These are phyloP conservation scores for Penicillium ochrochloron DNA, from an alignment of 495 filamentous ascomycete genomes.

Conservation along the genomic window DNA sequence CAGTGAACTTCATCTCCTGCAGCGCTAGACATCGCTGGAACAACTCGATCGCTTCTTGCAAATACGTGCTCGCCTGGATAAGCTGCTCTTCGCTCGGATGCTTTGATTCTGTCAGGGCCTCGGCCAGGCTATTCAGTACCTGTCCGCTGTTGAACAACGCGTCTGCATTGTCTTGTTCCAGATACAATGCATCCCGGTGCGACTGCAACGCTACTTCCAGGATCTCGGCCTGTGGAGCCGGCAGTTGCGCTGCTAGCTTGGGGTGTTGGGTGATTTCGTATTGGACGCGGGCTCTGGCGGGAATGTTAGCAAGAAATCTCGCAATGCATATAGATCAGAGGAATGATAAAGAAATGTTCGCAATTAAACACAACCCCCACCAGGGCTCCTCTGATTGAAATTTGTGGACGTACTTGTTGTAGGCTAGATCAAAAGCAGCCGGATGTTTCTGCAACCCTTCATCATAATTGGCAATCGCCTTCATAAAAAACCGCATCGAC, in stretches of 20 bases:
- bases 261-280: conserved; percentile 68
- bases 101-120: conserved; percentile 57
- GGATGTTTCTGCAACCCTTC: conserved; percentile 63
- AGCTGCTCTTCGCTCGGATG: conserved; percentile 44
- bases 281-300: conserved; percentile 61
- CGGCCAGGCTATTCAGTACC: conserved; percentile 67
- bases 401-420: conserved; percentile 63
- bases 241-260: conserved; percentile 58
- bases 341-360: conserved; percentile 4
- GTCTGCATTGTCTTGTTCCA: conserved; percentile 67
- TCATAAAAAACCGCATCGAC: conserved; percentile 67
- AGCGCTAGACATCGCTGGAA: conserved; percentile 64
- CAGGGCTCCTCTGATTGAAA: neutral
- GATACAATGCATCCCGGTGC: conserved; percentile 59
- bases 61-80: conserved; percentile 47
- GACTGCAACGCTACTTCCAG: conserved; percentile 62
- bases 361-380: neutral
- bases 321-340: neutral
- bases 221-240: conserved; percentile 53
- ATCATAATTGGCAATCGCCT: conserved; percentile 68
- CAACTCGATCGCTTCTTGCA: conserved; percentile 65
- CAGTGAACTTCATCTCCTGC: conserved; percentile 61
- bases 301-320: conserved; percentile 13
- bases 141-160: conserved; percentile 71
- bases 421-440: conserved; percentile 68